phyloP scores from a whole-genome alignment of 768 basidiomycete species.

The Podaxis rugospora region DNA sequence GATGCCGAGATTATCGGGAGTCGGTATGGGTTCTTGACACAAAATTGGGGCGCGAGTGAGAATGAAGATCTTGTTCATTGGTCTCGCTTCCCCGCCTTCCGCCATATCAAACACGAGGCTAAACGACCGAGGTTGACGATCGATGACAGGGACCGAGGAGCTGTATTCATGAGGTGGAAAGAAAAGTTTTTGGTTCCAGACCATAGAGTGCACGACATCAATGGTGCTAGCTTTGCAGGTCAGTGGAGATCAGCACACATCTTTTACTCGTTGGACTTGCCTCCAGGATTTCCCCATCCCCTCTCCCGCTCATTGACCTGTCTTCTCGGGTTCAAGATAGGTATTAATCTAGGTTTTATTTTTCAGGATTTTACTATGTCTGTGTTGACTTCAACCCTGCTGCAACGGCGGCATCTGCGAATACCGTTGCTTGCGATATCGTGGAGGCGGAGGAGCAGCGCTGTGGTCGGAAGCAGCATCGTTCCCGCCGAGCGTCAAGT shows the following conservation, averaged over 20 bases:
- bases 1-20: conserved; percentile 94
- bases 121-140: conserved; percentile 76
- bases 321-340: not conserved
- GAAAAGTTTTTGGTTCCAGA: conserved; percentile 95
- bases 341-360: not conserved
- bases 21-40: conserved; percentile 87
- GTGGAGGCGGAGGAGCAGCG: conserved; percentile 1
- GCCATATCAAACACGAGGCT: conserved; percentile 75
- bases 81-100: conserved; percentile 89
- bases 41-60: conserved; percentile 87
- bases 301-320: not conserved
- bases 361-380: conserved; percentile 89
- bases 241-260: conserved; percentile 20
- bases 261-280: not conserved
- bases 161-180: conserved; percentile 96
- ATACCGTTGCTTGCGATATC: conserved; percentile 5
- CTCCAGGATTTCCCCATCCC: not conserved
- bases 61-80: conserved; percentile 93
- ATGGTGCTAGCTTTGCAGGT: conserved; percentile 94
- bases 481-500: conserved; percentile 44
- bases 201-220: conserved; percentile 90
- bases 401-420: conserved; percentile 19
- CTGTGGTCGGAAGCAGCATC: conserved; percentile 19
- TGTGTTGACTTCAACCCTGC: conserved; percentile 86
- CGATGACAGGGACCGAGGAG: conserved; percentile 69